Conservation (phyloP, 1,284 basidiomycete species). For the Xanthoconium separans region DNA sequence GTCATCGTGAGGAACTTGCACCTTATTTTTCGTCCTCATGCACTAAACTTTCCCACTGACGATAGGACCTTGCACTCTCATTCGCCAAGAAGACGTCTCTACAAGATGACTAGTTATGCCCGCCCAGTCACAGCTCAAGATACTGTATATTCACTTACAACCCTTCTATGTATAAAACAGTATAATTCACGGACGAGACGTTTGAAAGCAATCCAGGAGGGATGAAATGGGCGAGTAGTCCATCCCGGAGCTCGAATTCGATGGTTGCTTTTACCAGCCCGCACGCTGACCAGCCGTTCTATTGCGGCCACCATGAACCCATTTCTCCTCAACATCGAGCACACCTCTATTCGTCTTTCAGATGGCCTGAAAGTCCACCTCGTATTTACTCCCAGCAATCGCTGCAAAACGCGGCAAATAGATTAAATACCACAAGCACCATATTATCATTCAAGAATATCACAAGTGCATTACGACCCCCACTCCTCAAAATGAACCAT, state of each 20-base stretch:
- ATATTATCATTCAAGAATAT: too few relatives aligned
- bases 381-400: too few relatives aligned
- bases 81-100: constrained; percentile 3
- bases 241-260: constrained; percentile 50
- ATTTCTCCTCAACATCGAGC: too few relatives aligned
- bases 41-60: constrained; percentile 2
- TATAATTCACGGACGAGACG: not conserved
- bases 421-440: too few relatives aligned
- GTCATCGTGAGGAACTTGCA: constrained; percentile 21
- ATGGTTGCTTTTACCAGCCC: constrained; percentile 75
- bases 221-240: not conserved
- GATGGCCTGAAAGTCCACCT: too few relatives aligned
- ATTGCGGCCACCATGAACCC: too few relatives aligned
- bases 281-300: constrained; percentile 55
- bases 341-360: too few relatives aligned
- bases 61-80: constrained; percentile 27
- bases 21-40: not conserved
- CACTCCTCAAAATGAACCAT: too few relatives aligned
- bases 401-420: too few relatives aligned
- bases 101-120: not conserved
- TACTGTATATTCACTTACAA: not conserved
- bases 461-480: too few relatives aligned
- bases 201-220: not conserved
- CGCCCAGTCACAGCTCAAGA: not conserved
- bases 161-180: constrained; percentile 9